Percentiles rank a stretch among this genome's conserved stretches.
These are phyloP conservation scores for Sugiyamaella floridensis DNA, from an alignment of 805 yeast species.

Conservation along the genomic window DNA sequence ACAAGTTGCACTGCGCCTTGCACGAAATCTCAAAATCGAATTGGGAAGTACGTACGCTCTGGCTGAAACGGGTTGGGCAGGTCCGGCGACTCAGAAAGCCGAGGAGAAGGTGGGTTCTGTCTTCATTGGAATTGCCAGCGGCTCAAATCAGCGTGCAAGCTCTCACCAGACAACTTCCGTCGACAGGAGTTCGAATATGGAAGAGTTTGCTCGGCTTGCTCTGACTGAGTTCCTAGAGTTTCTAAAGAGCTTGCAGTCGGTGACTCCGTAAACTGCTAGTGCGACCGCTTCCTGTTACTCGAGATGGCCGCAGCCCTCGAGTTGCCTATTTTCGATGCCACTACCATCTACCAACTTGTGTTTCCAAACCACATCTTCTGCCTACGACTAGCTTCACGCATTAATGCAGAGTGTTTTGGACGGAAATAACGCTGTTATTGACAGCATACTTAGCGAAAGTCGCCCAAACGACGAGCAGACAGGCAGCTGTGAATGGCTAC, in stretches of 20 bases:
- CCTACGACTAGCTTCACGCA: too few relatives aligned
- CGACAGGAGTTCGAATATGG: constrained; percentile 67
- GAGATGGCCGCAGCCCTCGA: too few relatives aligned
- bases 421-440: too few relatives aligned
- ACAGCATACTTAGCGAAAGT: too few relatives aligned
- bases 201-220: constrained; percentile 62
- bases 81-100: constrained; percentile 19
- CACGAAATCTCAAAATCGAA: constrained; percentile 71
- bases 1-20: constrained; percentile 64
- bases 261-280: background rate
- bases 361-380: too few relatives aligned
- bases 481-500: constrained; percentile 36
- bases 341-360: too few relatives aligned
- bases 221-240: constrained; percentile 51
- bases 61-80: constrained; percentile 81
- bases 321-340: too few relatives aligned
- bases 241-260: constrained; percentile 26
- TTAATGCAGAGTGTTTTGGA: too few relatives aligned
- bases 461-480: too few relatives aligned
- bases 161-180: constrained; percentile 41
- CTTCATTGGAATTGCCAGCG: constrained; percentile 64
- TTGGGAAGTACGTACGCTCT: constrained; percentile 76
- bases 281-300: too few relatives aligned
- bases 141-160: constrained; percentile 33
- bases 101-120: constrained; percentile 48